Conservation (phyloP, 495 filamentous ascomycete species). For the Talaromyces nanjingensis region DNA sequence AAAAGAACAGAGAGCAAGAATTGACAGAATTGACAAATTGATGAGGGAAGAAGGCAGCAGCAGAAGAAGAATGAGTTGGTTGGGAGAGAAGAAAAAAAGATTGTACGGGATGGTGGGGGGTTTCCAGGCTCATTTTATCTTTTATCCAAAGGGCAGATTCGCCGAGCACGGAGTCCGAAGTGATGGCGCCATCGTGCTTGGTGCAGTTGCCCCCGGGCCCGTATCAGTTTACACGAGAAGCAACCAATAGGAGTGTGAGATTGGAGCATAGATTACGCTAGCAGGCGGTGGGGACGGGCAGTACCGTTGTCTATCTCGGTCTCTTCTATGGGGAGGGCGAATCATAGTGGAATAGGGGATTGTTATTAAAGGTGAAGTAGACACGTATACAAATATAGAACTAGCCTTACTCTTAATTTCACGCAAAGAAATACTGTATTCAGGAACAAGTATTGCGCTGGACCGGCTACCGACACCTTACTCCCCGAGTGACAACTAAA, state of each 20-base stretch:
- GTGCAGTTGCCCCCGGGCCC: neutral
- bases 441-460: neutral
- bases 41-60: conserved; percentile 13
- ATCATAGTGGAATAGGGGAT: neutral
- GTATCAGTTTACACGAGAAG: neutral
- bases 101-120: conserved; percentile 11
- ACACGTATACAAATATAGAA: neutral
- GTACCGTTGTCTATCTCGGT: neutral
- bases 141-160: neutral
- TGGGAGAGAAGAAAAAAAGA: conserved; percentile 19
- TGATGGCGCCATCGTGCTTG: conserved; percentile 8
- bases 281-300: neutral
- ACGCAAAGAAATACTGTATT: neutral
- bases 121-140: conserved; percentile 3
- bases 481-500: neutral
- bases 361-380: neutral
- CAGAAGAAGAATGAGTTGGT: conserved; percentile 16
- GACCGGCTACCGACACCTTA: conserved; percentile 2
- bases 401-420: neutral
- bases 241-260: neutral
- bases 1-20: conserved; percentile 19
- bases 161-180: conserved; percentile 11
- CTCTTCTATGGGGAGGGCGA: neutral
- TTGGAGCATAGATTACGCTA: neutral
- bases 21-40: conserved; percentile 11